Conservation (phyloP, 805 yeast species). For the Zygosaccharomyces kombuchaensis region DNA sequence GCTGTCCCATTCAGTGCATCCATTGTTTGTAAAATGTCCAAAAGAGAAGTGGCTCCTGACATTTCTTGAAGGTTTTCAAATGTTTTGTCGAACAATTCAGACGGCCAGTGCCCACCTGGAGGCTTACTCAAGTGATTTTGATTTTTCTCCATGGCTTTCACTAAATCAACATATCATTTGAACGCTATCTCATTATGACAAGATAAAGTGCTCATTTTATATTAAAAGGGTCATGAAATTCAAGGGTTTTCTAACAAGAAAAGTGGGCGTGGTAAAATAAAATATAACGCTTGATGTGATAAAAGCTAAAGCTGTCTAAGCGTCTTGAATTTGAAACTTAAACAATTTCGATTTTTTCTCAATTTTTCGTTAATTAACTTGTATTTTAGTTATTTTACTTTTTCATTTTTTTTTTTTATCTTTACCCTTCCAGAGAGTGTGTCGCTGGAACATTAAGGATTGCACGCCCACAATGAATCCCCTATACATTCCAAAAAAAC, state of each 20-base stretch:
- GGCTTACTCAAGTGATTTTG: background rate
- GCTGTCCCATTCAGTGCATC: background rate
- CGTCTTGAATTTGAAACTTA: too few relatives aligned
- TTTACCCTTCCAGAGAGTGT: background rate
- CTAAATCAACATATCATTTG: background rate
- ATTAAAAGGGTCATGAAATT: too few relatives aligned
- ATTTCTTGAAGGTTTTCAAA: background rate
- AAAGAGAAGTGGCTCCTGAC: slow-evolving; percentile 7
- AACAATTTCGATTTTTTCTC: background rate
- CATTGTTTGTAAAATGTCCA: background rate
- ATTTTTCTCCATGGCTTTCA: background rate
- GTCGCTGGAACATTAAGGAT: background rate
- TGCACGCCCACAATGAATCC: background rate
- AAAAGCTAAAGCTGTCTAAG: too few relatives aligned
- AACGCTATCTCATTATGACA: too few relatives aligned
- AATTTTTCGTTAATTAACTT: background rate
- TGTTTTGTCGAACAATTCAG: background rate
- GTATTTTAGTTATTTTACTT: background rate
- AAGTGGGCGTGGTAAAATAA: too few relatives aligned
- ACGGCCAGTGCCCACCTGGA: background rate
- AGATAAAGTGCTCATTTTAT: too few relatives aligned
- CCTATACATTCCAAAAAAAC: background rate
- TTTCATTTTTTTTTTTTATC: background rate
- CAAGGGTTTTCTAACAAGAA: too few relatives aligned
- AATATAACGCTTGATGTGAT: too few relatives aligned